Conservation (phyloP, 2,329 filamentous ascomycete genomes). For the Mycogone perniciosa region DNA sequence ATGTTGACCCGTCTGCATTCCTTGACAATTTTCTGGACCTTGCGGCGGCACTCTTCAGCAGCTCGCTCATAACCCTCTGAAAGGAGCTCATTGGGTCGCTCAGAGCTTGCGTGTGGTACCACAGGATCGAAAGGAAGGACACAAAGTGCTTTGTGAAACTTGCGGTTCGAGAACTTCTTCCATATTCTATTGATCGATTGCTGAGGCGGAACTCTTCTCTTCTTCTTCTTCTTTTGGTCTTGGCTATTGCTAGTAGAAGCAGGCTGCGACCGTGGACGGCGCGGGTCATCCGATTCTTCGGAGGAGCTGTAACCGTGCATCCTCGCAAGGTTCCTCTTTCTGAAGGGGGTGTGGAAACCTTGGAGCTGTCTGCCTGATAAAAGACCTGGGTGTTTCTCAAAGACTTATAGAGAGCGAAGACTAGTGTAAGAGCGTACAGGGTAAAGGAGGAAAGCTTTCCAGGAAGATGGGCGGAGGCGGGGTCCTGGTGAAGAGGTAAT, state of each 20-base stretch:
- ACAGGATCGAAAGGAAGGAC: constrained; percentile 60
- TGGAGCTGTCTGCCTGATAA: neutral
- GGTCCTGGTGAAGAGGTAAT: neutral
- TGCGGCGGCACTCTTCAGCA: constrained; percentile 56
- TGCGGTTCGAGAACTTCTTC: constrained; percentile 51
- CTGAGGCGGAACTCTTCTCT: constrained; percentile 56
- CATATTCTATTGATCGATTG: constrained; percentile 62
- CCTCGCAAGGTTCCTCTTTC: neutral
- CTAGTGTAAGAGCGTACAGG: too few species aligned
- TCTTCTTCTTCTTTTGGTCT: constrained; percentile 49
- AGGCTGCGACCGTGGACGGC: constrained; percentile 30
- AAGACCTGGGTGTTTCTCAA: neutral
- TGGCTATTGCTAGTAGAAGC: constrained; percentile 27
- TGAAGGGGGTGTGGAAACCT: too few species aligned
- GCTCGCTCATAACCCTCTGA: constrained; percentile 57
- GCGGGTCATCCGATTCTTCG: constrained; percentile 43
- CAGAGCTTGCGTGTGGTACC: constrained; percentile 41
- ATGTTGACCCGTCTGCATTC: constrained; percentile 70
- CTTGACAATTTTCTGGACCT: constrained; percentile 54
- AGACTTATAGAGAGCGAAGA: too few species aligned
- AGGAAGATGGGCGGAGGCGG: neutral
- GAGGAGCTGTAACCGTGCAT: constrained; percentile 46
- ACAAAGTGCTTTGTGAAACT: constrained; percentile 59
- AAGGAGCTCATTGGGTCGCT: constrained; percentile 54
- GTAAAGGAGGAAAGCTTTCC: neutral